These are phyloP conservation scores for Hypoxylon fuscum DNA, from an alignment of 495 filamentous ascomycete genomes.

Conservation along the genomic window DNA sequence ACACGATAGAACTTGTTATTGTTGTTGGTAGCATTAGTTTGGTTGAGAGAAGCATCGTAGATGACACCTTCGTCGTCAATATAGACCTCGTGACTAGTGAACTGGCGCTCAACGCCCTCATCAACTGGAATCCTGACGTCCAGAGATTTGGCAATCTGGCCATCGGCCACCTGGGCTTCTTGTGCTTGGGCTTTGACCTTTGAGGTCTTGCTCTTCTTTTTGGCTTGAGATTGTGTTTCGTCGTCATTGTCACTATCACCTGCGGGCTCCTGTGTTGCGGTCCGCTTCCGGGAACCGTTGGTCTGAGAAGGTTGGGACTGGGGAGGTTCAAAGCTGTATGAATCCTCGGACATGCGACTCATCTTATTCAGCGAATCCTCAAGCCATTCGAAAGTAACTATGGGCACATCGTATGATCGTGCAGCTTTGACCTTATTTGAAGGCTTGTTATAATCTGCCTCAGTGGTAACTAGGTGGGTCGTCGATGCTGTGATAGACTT, in stretches of 20 bases:
- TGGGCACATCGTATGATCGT: conserved; percentile 54
- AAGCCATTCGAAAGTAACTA: conserved; percentile 73
- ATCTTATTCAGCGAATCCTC: conserved; percentile 56
- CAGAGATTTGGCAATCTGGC: conserved; percentile 55
- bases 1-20: conserved; percentile 81
- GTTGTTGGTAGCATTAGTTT: conserved; percentile 66
- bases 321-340: conserved; percentile 37
- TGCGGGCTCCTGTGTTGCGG: conserved; percentile 27
- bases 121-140: conserved; percentile 61
- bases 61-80: conserved; percentile 70
- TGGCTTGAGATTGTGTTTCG: conserved; percentile 16
- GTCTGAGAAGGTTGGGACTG: conserved; percentile 26
- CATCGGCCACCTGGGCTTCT: conserved; percentile 46
- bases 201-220: conserved; percentile 46
- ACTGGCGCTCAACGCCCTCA: conserved; percentile 44
- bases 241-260: conserved; percentile 36
- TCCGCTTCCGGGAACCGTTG: conserved; percentile 37
- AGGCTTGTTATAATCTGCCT: conserved; percentile 61
- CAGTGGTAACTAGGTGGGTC: conserved; percentile 69
- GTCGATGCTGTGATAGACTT: conserved; percentile 57
- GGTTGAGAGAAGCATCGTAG: conserved; percentile 70
- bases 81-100: conserved; percentile 61
- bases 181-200: conserved; percentile 30
- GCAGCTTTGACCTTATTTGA: conserved; percentile 61
- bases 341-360: conserved; percentile 54